Evolutionary conservation across 352 stramenopile genomes (phyloP), one percentile per base, ranked within the genome.

Genomic region (Phytopythium ostracodes): DNA sequence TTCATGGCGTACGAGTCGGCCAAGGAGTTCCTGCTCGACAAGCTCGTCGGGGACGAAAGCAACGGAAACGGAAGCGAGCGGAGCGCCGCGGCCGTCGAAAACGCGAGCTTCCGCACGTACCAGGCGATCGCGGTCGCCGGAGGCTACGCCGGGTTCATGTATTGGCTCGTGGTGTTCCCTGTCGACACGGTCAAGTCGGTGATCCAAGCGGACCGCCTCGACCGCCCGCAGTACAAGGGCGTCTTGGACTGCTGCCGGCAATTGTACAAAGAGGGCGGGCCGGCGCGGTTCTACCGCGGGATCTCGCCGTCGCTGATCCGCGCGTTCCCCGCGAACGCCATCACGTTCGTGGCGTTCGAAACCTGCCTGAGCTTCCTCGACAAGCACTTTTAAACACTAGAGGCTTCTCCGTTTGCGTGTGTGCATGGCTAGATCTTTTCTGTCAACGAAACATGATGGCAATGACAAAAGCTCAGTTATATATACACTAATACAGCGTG

Each of bases 261-360:
- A 56, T 75, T 92, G 20, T 91, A 90, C 68, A 63, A 70, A 18
- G 85, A 94, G 66, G 83, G 81, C 50, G 81, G 81, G 7, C 66
- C 69, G 1, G 60, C 58, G 29, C 78, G 85, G n/a, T 94, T 94
- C 65, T 91, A 89, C 59, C 81, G 82, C 31, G 85, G 85, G 36
- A 91, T 94, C 49, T 87, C 83, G 43, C 84, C 85, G 44, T 90
- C 83, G 43, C 70, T 94, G 18, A 49, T 94, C 7, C 81, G 85
- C 31, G 72, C 85, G 38, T 92, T 94, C 62, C 85, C 85, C 24
- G 81, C 84, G 6, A 92, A 94, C 57, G 85, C 83, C n/a, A 81
- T 92, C 64, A 92, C 84, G 54, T 94, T 92, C 65, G 81, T 94
- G 15, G 84, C 83, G 18, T 94, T 92, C 53, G 85, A 94, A 66